Conservation (phyloP, 2,329 filamentous ascomycete species). For the Fusarium ambrosium region DNA sequence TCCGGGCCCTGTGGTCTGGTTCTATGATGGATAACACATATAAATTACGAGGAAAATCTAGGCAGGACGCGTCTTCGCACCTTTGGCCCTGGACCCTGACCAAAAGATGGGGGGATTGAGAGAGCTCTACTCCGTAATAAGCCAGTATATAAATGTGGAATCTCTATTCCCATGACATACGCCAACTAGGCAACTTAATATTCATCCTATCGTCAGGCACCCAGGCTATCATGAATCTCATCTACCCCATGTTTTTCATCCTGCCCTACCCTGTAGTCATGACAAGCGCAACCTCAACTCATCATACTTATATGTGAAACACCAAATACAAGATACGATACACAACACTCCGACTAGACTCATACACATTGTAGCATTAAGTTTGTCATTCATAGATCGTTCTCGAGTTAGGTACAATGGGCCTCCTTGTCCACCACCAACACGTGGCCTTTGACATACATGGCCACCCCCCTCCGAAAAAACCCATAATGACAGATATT, state of each 20-base stretch:
- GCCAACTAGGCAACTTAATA: not conserved
- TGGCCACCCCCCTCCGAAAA: conserved; percentile 24
- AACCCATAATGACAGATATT: conserved; percentile 41
- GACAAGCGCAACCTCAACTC: not conserved
- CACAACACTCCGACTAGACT: not conserved
- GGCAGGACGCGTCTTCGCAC: no score
- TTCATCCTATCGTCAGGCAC: not conserved
- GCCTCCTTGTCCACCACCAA: conserved; percentile 20
- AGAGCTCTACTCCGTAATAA: no score
- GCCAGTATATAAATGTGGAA: no score
- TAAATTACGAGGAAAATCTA: no score
- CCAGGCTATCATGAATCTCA: not conserved
- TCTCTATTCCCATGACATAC: no score
- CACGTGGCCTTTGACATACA: conserved; percentile 27
- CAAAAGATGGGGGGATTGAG: no score
- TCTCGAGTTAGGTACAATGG: conserved; percentile 43
- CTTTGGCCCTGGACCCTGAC: no score
- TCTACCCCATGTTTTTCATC: not conserved
- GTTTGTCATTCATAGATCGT: conserved; percentile 47
- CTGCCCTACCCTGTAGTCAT: conserved; percentile 4
- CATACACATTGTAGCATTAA: conserved; percentile 32
- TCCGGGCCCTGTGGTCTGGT: no score
- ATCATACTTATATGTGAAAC: not conserved
- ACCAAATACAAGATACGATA: not conserved
- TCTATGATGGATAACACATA: no score